These are phyloP conservation scores for Fagopyrum tataricum DNA, from an alignment of 148 eudicot species.

Conservation along the genomic window DNA sequence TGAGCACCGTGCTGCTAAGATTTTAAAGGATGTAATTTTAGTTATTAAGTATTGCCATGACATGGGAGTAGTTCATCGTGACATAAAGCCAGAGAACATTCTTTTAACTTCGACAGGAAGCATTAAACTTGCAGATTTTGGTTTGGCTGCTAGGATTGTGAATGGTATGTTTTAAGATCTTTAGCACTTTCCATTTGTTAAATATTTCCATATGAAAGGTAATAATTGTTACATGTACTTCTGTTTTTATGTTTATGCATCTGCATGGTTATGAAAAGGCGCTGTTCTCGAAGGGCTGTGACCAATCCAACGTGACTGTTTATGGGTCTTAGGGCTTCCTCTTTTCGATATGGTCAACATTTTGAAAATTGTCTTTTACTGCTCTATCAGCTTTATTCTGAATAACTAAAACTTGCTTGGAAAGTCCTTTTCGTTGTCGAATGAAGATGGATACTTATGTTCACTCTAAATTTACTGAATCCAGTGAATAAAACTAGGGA, in stretches of 20 bases:
- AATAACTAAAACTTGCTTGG: background rate
- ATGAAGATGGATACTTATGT: no score
- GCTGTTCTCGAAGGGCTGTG: background rate
- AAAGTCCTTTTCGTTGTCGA: background rate
- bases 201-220: background rate
- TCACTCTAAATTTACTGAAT: background rate
- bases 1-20: conserved; percentile 51
- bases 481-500: background rate
- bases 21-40: conserved; percentile 49
- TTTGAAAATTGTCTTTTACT: background rate
- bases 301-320: background rate
- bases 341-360: background rate
- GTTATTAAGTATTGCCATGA: conserved; percentile 72
- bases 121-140: conserved; percentile 75
- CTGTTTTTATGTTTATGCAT: background rate
- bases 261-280: background rate
- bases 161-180: conserved; percentile 24
- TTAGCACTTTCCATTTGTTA: background rate
- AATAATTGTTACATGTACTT: background rate
- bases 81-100: conserved; percentile 69
- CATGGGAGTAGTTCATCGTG: conserved; percentile 78
- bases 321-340: background rate
- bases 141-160: conserved; percentile 47
- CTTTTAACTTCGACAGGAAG: conserved; percentile 53
- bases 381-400: background rate